Evolutionary conservation across 495 filamentous ascomycete species (phyloP).

Genomic region (Talaromyces ruber): DNA sequence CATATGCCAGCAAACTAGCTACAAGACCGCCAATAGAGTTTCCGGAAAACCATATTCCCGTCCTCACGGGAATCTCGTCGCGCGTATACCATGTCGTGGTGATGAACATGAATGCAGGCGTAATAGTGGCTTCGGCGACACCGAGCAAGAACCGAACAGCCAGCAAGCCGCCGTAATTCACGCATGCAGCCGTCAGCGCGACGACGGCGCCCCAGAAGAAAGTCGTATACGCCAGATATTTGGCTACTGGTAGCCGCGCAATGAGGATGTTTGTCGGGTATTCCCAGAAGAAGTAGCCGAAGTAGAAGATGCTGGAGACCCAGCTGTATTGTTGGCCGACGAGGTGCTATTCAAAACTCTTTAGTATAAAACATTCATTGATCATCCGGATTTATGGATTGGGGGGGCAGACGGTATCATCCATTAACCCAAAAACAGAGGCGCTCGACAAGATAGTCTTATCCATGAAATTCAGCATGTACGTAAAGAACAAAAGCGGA

Average conservation of each 20-base stretch:
- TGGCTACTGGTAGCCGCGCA: conserved; percentile 43
- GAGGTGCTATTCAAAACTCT: conserved; percentile 25
- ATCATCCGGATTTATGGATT: background rate
- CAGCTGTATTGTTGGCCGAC: conserved; percentile 50
- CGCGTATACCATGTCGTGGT: conserved; percentile 44
- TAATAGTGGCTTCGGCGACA: conserved; percentile 42
- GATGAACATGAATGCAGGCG: conserved; percentile 29
- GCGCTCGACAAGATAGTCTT: conserved; percentile 49
- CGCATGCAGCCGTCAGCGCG: conserved; percentile 30
- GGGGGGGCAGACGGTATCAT: conserved; percentile 23
- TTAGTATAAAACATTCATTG: conserved; percentile 19
- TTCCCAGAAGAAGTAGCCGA: conserved; percentile 45
- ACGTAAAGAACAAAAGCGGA: conserved; percentile 27
- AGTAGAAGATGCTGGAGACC: conserved; percentile 53
- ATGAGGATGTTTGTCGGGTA: conserved; percentile 43
- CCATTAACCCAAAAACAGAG: conserved; percentile 36
- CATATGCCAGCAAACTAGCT: conserved; percentile 50
- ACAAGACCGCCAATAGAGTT: conserved; percentile 49
- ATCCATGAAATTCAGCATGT: conserved; percentile 42
- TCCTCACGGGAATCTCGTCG: conserved; percentile 49
- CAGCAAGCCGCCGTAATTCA: conserved; percentile 25
- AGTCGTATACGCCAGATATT: conserved; percentile 46
- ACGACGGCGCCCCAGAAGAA: conserved; percentile 51
- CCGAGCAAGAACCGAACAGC: conserved; percentile 42
- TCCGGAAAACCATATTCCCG: conserved; percentile 52